These are phyloP conservation scores for Globisporangium barbulae DNA, from an alignment of 352 stramenopile genomes.

Conservation along the genomic window DNA sequence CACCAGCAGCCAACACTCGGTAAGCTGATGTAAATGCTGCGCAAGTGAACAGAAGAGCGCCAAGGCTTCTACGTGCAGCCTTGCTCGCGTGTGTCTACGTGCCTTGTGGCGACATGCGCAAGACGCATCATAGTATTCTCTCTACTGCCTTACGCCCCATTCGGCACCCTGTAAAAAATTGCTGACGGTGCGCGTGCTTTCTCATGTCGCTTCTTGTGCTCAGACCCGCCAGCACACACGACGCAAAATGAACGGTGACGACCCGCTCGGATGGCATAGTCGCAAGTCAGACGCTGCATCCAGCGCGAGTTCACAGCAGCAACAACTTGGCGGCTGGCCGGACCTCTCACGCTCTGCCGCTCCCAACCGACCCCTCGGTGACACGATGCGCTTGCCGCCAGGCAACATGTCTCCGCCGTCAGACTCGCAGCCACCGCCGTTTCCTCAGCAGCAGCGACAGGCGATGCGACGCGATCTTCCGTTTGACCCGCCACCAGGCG, in stretches of 20 bases:
- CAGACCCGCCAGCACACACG: neutral
- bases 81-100: no score
- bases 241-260: conserved; percentile 3
- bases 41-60: no score
- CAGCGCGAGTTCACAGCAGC: neutral
- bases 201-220: neutral
- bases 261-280: neutral
- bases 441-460: conserved; percentile 4
- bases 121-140: no score
- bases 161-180: neutral
- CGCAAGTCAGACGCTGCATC: neutral
- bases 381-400: conserved; percentile 2
- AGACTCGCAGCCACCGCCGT: neutral
- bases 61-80: neutral
- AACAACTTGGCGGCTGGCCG: neutral
- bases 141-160: neutral
- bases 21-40: neutral
- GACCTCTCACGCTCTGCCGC: neutral
- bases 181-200: neutral
- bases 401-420: neutral
- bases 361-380: neutral
- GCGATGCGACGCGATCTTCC: conserved; percentile 1
- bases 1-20: neutral
- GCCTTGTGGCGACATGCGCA: no score
- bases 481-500: conserved; percentile 2